Conservation (phyloP, 768 basidiomycete genomes). For the Sporobolomyces roseus region DNA sequence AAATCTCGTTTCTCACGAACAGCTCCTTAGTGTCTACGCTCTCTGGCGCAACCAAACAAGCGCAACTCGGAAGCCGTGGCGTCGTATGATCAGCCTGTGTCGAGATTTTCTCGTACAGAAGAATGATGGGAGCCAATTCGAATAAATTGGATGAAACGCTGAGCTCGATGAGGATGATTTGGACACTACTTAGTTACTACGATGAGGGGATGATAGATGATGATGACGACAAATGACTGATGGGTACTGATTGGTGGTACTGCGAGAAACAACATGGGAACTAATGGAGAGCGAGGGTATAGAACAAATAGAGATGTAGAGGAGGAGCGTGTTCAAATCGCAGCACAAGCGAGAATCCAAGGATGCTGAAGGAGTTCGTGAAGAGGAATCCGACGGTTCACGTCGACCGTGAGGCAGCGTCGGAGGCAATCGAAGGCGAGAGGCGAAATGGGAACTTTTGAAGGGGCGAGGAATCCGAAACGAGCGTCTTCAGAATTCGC, state of each 20-base stretch:
- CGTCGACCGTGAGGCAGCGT: conserved; percentile 10
- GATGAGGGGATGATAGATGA: neutral
- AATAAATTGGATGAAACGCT: neutral
- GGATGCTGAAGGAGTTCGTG: conserved; percentile 10
- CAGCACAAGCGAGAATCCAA: conserved; percentile 14
- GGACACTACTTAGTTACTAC: neutral
- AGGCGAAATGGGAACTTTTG: neutral
- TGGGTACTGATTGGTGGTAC: neutral
- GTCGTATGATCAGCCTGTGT: too few relatives aligned
- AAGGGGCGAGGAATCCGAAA: neutral
- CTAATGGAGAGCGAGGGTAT: neutral
- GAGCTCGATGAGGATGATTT: conserved; percentile 1
- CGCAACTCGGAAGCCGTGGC: too few relatives aligned
- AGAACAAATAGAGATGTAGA: neutral
- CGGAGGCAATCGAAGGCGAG: conserved; percentile 1
- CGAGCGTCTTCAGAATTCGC: conserved; percentile 6
- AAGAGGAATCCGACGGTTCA: conserved; percentile 5
- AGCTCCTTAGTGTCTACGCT: too few relatives aligned
- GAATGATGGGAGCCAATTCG: too few relatives aligned
- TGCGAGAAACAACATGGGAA: conserved; percentile 1
- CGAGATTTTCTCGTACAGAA: too few relatives aligned
- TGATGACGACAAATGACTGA: neutral
- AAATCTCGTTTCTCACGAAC: too few relatives aligned
- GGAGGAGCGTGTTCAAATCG: too few relatives aligned
- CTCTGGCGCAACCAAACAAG: too few relatives aligned